Base-by-base conservation (phyloP, 768 basidiomycete genomes). In the Boletus sp. region DNA sequence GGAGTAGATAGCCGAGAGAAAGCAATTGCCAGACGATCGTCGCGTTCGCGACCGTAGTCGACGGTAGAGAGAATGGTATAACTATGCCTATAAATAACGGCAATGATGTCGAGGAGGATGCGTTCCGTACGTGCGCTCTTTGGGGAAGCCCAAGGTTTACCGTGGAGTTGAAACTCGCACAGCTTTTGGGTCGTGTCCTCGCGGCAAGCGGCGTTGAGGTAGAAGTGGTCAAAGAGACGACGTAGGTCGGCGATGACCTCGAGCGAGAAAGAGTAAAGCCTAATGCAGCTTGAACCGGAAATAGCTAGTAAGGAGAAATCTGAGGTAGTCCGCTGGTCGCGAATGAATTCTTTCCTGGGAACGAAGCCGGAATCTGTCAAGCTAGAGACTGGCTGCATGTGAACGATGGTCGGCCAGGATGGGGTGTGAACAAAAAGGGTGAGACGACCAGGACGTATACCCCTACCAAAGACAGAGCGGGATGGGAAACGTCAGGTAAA, bases 11-110 rank as follows among this genome's bases (percentile, higher is more conserved):
- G 77, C 55, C 78, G 83, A 15, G 87, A 86, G 70, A 91, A 91
- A 18, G 86, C 80, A 65, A 91, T 80, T 50, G 83, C 82, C 9
- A 91, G 67, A 41, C 85, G 81, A 71, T 91, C 89, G 63, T 90
- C 90, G 42, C 74, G 77, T 70, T 91, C 89, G 54, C 87, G 79
- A 33, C 89, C 90, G 68, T 90, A 91, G 72, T 90, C 89, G 59
- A 91, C 76, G 42, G 80, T 81, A 20, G 88, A 88, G 9, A 90
- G 75, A 61, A 84, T 85, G 24, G 73, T 73, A 66, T 83, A 88
- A 40, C 86, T 85, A 65, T 80, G 80, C 54, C 81, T 80, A 66
- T 85, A 83, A 41, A 91, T 73, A 61, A 84, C 75, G 36, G 80
- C 73, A 52, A 90, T 71, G 56, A 91, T 81, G 62, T 87, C 83